Percentiles rank a stretch among this genome's conserved stretches.
Evolutionary conservation across 1,284 basidiomycete species (phyloP).

Genomic region (Mycena sp.): DNA sequence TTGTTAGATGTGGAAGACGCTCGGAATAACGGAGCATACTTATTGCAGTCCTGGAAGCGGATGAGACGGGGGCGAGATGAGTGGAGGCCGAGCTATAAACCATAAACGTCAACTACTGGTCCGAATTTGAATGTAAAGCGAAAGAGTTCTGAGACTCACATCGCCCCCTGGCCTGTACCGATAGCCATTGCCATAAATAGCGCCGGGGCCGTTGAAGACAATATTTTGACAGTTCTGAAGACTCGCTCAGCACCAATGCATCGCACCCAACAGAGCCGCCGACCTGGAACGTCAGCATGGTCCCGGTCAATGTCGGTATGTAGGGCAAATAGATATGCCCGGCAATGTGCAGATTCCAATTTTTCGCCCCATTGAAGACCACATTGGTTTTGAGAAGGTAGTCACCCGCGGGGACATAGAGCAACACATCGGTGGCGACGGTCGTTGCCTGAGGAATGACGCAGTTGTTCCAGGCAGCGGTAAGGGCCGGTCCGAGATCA

Average conservation of each 20-base stretch:
- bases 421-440: slow-evolving; percentile 24
- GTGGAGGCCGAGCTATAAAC: slow-evolving; percentile 27
- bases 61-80: slow-evolving; percentile 23
- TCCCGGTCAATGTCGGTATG: slow-evolving; percentile 26
- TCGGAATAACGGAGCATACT: no score
- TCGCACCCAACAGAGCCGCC: not conserved
- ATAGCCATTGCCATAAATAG: slow-evolving; percentile 36
- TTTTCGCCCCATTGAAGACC: slow-evolving; percentile 26
- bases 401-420: slow-evolving; percentile 28
- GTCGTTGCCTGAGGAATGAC: slow-evolving; percentile 23
- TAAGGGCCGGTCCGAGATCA: slow-evolving; percentile 34
- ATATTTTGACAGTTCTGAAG: slow-evolving; percentile 32
- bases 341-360: slow-evolving; percentile 32
- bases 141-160: slow-evolving; percentile 12
- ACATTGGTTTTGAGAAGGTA: slow-evolving; percentile 30
- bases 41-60: slow-evolving; percentile 24
- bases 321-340: slow-evolving; percentile 32
- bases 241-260: no score
- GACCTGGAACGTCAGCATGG: slow-evolving; percentile 32
- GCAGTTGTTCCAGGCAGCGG: slow-evolving; percentile 27
- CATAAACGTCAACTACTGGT: not conserved
- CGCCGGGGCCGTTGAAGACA: slow-evolving; percentile 32
- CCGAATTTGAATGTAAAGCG: no score
- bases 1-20: no score
- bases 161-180: slow-evolving; percentile 31